Conservation (phyloP, 1,139 yeast genomes). For the Yamadazyma pseudoaaseri region DNA sequence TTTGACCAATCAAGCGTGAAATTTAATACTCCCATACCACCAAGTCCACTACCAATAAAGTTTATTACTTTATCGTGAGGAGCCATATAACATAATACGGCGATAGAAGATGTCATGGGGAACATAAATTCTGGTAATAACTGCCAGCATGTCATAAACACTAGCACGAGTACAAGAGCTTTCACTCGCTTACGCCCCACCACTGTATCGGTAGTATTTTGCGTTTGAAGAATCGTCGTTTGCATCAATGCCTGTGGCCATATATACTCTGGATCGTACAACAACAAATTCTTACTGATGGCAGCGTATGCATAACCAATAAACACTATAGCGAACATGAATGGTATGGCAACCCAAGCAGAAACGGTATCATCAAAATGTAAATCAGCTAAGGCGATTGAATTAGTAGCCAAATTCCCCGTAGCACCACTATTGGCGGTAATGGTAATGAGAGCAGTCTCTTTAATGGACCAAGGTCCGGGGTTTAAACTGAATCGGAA, state of each 20-base stretch:
- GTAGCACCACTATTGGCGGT: slow-evolving; percentile 49
- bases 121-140: slow-evolving; percentile 42
- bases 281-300: slow-evolving; percentile 37
- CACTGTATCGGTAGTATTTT: slow-evolving; percentile 14
- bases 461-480: slow-evolving; percentile 49
- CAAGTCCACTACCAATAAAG: slow-evolving; percentile 45
- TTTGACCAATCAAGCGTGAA: slow-evolving; percentile 47
- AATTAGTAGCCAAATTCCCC: slow-evolving; percentile 42
- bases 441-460: slow-evolving; percentile 42
- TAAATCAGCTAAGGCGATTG: slow-evolving; percentile 40
- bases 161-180: slow-evolving; percentile 29
- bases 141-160: slow-evolving; percentile 38
- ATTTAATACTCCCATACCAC: slow-evolving; percentile 45
- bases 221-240: slow-evolving; percentile 39
- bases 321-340: slow-evolving; percentile 48
- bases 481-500: slow-evolving; percentile 25
- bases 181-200: slow-evolving; percentile 30
- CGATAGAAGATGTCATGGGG: slow-evolving; percentile 39
- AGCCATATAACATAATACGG: slow-evolving; percentile 44
- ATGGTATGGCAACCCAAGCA: slow-evolving; percentile 31
- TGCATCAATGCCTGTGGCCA: slow-evolving; percentile 53
- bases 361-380: slow-evolving; percentile 32
- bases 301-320: slow-evolving; percentile 51
- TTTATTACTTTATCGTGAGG: slow-evolving; percentile 35
- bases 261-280: slow-evolving; percentile 41